Conservation (phyloP, 345 rosid genomes). For the Diplotaxis tenuifolia region DNA sequence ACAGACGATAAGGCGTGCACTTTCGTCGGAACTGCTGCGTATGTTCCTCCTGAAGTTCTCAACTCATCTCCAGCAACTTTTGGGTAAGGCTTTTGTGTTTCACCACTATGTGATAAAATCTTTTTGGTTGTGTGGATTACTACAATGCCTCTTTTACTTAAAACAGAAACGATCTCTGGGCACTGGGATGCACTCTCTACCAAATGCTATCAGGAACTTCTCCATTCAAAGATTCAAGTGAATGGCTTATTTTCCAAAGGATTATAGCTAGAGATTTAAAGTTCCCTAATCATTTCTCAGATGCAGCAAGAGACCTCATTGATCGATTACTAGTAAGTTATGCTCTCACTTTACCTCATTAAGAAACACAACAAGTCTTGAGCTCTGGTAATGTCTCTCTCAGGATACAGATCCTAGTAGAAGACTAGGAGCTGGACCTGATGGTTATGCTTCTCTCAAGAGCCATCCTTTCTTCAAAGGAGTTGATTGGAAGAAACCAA, state of each 20-base stretch:
- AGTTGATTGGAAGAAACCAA: constrained; percentile 76
- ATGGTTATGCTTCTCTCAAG: constrained; percentile 81
- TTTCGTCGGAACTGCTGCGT: constrained; percentile 97
- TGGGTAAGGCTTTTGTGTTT: constrained; percentile 60
- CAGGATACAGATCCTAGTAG: constrained; percentile 88
- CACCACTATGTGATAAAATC: not conserved
- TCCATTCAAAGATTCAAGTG: constrained; percentile 97
- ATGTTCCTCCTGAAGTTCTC: constrained; percentile 98
- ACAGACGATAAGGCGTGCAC: constrained; percentile 92
- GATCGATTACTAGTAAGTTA: constrained; percentile 75
- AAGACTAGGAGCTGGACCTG: constrained; percentile 91
- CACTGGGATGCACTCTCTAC: constrained; percentile 97
- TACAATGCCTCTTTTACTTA: constrained; percentile 27
- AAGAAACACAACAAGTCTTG: too few species aligned
- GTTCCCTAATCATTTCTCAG: constrained; percentile 86
- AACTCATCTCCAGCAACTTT: constrained; percentile 98
- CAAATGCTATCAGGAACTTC: constrained; percentile 99
- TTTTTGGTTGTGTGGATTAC: constrained; percentile 24
- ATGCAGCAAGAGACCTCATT: constrained; percentile 83
- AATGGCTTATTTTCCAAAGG: constrained; percentile 97
- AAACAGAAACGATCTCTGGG: constrained; percentile 84
- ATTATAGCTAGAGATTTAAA: constrained; percentile 90
- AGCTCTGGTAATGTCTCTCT: constrained; percentile 26
- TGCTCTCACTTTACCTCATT: too few species aligned
- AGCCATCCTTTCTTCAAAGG: constrained; percentile 86